Conservation (phyloP, 805 yeast species). For the Lachancea fermentati region DNA sequence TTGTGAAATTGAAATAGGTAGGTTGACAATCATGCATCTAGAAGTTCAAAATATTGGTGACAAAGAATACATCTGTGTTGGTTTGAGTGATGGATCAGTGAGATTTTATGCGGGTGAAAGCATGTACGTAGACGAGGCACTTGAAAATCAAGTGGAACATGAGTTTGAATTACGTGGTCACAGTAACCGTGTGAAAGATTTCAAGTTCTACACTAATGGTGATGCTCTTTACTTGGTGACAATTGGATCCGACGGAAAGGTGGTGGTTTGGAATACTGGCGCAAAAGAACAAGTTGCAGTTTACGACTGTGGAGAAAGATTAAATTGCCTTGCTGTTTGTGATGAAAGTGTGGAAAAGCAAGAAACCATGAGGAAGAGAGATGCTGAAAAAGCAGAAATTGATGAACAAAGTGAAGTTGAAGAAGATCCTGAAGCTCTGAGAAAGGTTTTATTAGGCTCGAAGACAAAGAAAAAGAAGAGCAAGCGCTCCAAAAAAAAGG, state of each 20-base stretch:
- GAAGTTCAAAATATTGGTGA: constrained; percentile 44
- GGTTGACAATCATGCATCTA: constrained; percentile 59
- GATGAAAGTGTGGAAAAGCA: constrained; percentile 74
- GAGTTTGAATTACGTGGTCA: constrained; percentile 70
- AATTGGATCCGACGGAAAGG: constrained; percentile 88
- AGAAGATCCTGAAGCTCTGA: constrained; percentile 64
- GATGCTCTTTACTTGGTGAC: constrained; percentile 53
- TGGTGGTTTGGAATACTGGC: constrained; percentile 81
- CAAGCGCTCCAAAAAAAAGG: constrained; percentile 40
- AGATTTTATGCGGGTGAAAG: constrained; percentile 45
- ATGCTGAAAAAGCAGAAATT: constrained; percentile 45
- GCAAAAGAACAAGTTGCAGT: constrained; percentile 79
- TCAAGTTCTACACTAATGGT: constrained; percentile 47
- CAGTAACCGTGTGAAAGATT: constrained; percentile 77
- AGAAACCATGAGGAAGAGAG: constrained; percentile 61
- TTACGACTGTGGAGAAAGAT: constrained; percentile 83
- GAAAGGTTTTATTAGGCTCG: constrained; percentile 49
- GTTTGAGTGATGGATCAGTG: constrained; percentile 68
- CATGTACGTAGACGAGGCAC: constrained; percentile 22
- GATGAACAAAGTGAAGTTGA: constrained; percentile 71
- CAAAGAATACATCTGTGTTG: constrained; percentile 55
- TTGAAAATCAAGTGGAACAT: constrained; percentile 36
- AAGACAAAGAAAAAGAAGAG: constrained; percentile 37
- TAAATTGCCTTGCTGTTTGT: constrained; percentile 76
- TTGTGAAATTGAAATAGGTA: constrained; percentile 44